These are phyloP conservation scores for Fusarium setosum DNA, from an alignment of 2,329 filamentous ascomycete genomes.

Conservation along the genomic window DNA sequence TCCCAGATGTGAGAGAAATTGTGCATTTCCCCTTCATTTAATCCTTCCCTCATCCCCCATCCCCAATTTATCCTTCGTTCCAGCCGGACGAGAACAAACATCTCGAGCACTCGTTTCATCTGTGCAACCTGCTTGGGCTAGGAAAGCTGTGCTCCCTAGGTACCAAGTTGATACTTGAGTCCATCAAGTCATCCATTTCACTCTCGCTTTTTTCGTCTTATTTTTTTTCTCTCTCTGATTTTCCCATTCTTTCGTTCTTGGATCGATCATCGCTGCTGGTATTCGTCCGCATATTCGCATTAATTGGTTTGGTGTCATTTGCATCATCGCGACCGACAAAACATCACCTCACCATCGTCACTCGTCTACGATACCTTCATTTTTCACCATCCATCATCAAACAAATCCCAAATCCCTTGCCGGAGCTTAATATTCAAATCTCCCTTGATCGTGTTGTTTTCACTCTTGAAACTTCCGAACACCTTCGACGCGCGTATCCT, in stretches of 20 bases:
- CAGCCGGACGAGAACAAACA: slow-evolving; percentile 27
- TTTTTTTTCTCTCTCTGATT: slow-evolving; percentile 2
- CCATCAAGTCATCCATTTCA: slow-evolving; percentile 12
- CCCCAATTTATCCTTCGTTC: slow-evolving; percentile 3
- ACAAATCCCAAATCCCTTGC: neutral
- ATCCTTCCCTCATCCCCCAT: slow-evolving; percentile 8
- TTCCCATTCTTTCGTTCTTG: neutral
- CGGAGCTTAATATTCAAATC: neutral
- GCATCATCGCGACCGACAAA: slow-evolving; percentile 3
- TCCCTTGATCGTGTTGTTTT: slow-evolving; percentile 24
- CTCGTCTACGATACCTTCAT: slow-evolving; percentile 21
- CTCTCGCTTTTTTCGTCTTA: slow-evolving; percentile 16
- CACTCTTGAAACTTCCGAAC: neutral
- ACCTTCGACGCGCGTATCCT: neutral
- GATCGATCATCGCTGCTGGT: neutral
- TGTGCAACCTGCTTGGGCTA: slow-evolving; percentile 33
- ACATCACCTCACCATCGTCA: slow-evolving; percentile 1
- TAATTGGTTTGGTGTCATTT: slow-evolving; percentile 8
- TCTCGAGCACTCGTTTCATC: slow-evolving; percentile 34
- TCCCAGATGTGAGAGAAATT: slow-evolving; percentile 11
- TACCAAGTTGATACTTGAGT: slow-evolving; percentile 19
- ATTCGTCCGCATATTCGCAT: neutral
- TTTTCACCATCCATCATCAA: slow-evolving; percentile 1
- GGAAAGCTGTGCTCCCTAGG: slow-evolving; percentile 43
- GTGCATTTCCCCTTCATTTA: slow-evolving; percentile 31